Base-by-base conservation (phyloP, 306 rosid species). In the Phaseolus lunatus region DNA sequence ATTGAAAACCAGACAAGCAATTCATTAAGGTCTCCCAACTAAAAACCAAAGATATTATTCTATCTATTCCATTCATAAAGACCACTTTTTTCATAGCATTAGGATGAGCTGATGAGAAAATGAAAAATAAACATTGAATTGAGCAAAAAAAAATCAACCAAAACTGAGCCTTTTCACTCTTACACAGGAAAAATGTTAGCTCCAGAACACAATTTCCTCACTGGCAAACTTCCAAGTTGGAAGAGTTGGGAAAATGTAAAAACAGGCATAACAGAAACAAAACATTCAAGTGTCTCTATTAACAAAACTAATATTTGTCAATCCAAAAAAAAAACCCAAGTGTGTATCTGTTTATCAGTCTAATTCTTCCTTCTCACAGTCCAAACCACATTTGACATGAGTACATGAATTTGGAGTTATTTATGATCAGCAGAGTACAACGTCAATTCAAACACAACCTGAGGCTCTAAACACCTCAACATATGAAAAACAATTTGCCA, bases 41-140 rank as follows among this genome's bases (percentile, higher is more conserved):
- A 16, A 9, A 4, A 54, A 22, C 63, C 9, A 48, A 48, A 48
- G 20, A 49, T 31, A 4, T n/a, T 14, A 29, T 22, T 68, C 48
- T 41, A 66, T 19, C 39, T 29, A 3, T 57, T 69, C 26, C 45
- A 54, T 54, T 11, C 23, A 12, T 26, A 35, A 47, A 67, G 14
- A 35, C 8, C 2, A 2, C 0, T 23, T 64, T 65, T 58, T 43
- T 7, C 26, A 53, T 20, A 23, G n/a, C 44, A 50, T 65, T 23
- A 77, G 57, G 44, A 66, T 53, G 29, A 33, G 29, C n/a, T 19
- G 53, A 66, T 7, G 27, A 69, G 18, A 67, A 43, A 53, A 56
- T 23, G 27, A 20, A 11, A 39, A 23, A 4, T 33, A 41, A 37
- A 66, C 7, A 10, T 15, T 13, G 31, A 50, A 64, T 56, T 49